Conservation (phyloP, 371 early-diverging fungal species). For the Mortierella sp. region DNA sequence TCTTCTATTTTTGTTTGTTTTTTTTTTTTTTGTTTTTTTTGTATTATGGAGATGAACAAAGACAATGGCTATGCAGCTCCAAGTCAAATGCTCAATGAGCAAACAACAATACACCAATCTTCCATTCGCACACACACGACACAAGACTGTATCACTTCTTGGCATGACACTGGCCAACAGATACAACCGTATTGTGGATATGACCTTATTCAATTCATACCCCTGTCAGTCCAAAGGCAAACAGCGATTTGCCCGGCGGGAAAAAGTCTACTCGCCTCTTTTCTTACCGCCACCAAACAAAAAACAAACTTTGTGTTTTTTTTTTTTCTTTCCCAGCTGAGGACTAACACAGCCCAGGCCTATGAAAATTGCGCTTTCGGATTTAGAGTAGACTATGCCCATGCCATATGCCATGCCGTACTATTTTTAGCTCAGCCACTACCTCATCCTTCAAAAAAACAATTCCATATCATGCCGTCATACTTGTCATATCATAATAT, state of each 20-base stretch:
- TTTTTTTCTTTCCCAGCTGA: neutral
- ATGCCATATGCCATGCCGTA: neutral
- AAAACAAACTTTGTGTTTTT: neutral
- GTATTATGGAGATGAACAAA: neutral
- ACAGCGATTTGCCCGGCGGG: no score
- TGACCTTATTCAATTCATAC: no score
- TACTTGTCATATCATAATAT: neutral
- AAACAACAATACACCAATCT: no score
- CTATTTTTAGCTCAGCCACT: slow-evolving; percentile 11
- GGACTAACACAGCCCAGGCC: slow-evolving; percentile 1
- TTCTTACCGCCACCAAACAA: neutral
- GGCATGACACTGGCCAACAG: no score
- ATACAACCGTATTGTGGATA: no score
- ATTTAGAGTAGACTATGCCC: neutral
- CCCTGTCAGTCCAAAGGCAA: no score
- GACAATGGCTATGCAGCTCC: neutral
- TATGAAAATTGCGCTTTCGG: neutral
- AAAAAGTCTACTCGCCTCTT: slow-evolving; percentile 2
- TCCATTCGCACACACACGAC: no score
- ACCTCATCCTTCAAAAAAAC: neutral
- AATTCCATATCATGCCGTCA: neutral
- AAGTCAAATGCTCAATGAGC: no score
- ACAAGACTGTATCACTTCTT: no score
- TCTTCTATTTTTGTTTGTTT: neutral
- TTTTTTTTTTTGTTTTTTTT: neutral